Percentiles rank a stretch among this genome's conserved stretches.
These are phyloP conservation scores for Fagopyrum homotropicum DNA, from an alignment of 148 eudicot species.

Conservation along the genomic window DNA sequence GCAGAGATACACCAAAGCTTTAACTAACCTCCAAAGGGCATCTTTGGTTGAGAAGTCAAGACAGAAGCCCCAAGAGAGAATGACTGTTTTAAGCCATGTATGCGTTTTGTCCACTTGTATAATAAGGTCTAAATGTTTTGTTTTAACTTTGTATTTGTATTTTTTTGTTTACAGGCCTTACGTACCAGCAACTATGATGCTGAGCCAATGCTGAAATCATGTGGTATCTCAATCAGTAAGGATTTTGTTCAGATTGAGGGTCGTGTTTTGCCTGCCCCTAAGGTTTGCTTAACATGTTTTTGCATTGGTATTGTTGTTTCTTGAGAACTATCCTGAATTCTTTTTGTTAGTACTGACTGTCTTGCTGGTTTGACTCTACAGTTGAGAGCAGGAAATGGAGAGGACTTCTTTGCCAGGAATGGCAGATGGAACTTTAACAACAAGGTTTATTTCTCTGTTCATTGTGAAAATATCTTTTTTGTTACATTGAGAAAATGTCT, in stretches of 20 bases:
- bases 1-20: constrained; percentile 82
- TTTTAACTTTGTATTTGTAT: background rate
- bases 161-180: constrained; percentile 1
- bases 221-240: constrained; percentile 67
- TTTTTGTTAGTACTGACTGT: background rate
- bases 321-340: background rate
- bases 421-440: constrained; percentile 94
- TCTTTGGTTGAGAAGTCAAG: constrained; percentile 88
- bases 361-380: constrained; percentile 18
- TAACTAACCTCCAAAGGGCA: constrained; percentile 60
- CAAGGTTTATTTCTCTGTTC: constrained; percentile 35
- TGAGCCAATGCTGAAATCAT: constrained; percentile 71
- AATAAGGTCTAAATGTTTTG: background rate
- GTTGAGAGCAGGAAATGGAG: constrained; percentile 80
- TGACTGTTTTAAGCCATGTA: constrained; percentile 66
- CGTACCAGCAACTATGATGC: constrained; percentile 21
- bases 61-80: constrained; percentile 88
- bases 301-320: background rate
- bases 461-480: background rate
- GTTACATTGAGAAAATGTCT: background rate
- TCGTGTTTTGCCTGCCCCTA: constrained; percentile 78
- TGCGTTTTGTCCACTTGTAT: constrained; percentile 6
- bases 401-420: constrained; percentile 76
- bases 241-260: constrained; percentile 73
- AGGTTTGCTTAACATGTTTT: constrained; percentile 28